Conservation (phyloP, 176 grass and related monocot species). For the Neostapfia colusana region DNA sequence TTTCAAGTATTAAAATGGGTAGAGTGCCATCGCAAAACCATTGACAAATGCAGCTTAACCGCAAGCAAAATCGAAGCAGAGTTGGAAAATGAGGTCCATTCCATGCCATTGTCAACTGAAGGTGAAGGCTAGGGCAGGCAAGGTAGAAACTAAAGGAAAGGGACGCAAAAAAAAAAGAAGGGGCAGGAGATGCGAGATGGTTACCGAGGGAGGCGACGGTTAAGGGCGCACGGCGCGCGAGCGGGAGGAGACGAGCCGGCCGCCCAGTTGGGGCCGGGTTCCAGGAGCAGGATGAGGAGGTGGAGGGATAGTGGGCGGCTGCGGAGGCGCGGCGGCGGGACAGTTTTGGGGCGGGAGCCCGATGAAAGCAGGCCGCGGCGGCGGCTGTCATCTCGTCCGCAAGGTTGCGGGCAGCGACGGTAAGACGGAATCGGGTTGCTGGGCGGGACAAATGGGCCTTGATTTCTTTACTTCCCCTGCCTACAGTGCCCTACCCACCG, state of each 20-base stretch:
- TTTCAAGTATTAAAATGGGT: not conserved
- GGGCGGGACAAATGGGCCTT: too few species aligned
- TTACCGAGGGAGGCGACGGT: slow-evolving; percentile 37
- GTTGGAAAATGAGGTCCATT: not conserved
- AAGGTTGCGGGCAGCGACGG: not conserved
- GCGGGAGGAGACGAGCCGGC: not conserved
- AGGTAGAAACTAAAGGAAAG: not conserved
- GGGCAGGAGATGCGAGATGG: not conserved
- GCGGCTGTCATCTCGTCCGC: slow-evolving; percentile 16
- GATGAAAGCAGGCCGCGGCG: not conserved
- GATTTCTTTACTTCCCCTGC: too few species aligned
- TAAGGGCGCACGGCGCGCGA: not conserved
- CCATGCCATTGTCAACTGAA: not conserved
- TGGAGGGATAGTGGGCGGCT: not conserved
- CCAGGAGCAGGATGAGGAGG: slow-evolving; percentile 3
- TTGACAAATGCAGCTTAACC: not conserved
- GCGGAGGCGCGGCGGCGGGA: not conserved
- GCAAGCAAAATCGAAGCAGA: not conserved
- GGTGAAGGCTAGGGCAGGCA: not conserved
- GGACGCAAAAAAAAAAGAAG: too few species aligned
- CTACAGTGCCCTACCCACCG: too few species aligned
- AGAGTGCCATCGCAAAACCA: not conserved
- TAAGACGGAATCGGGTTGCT: not conserved
- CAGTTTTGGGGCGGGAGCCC: not conserved
- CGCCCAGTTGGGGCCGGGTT: not conserved